Evolutionary conservation across 106 monocot genomes (phyloP).

Genomic region (Iris macrosiphon): DNA sequence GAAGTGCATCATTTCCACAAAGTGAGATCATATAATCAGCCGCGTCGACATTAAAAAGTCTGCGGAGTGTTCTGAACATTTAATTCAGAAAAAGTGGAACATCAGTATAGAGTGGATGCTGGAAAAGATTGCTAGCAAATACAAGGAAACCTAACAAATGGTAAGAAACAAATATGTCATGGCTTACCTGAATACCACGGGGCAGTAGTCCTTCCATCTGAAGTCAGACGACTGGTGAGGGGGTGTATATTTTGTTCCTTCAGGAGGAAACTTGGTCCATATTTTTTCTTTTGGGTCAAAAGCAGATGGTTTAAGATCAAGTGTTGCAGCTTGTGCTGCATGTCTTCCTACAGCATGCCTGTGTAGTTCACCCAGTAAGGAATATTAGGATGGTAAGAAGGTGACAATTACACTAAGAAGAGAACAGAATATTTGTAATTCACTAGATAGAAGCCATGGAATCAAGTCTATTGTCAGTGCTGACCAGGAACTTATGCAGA

Average conservation of each 20-base stretch:
- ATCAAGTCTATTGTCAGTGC: not conserved
- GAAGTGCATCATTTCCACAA: slow-evolving; percentile 88
- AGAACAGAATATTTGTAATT: not conserved
- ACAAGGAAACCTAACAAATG: too few species aligned
- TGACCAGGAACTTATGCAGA: not conserved
- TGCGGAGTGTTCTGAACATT: slow-evolving; percentile 58
- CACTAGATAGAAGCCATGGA: not conserved
- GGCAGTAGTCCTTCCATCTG: slow-evolving; percentile 96
- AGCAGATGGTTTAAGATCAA: slow-evolving; percentile 72
- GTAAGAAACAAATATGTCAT: not conserved
- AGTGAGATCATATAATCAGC: slow-evolving; percentile 96
- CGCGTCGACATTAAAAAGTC: slow-evolving; percentile 85
- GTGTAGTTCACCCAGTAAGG: not conserved
- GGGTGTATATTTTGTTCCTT: slow-evolving; percentile 79
- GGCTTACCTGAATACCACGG: slow-evolving; percentile 71
- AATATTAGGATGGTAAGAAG: not conserved
- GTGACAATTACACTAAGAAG: not conserved
- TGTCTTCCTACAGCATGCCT: slow-evolving; percentile 82
- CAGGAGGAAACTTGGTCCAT: slow-evolving; percentile 86
- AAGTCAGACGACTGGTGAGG: slow-evolving; percentile 85
- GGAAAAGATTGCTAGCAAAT: too few species aligned
- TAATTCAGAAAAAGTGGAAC: slow-evolving; percentile 1
- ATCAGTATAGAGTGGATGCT: too few species aligned
- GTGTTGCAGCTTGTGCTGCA: slow-evolving; percentile 14
- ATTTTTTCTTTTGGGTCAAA: slow-evolving; percentile 88